Base-by-base conservation (phyloP, 371 early-diverging fungal genomes). In the Mucor circinelloides region DNA sequence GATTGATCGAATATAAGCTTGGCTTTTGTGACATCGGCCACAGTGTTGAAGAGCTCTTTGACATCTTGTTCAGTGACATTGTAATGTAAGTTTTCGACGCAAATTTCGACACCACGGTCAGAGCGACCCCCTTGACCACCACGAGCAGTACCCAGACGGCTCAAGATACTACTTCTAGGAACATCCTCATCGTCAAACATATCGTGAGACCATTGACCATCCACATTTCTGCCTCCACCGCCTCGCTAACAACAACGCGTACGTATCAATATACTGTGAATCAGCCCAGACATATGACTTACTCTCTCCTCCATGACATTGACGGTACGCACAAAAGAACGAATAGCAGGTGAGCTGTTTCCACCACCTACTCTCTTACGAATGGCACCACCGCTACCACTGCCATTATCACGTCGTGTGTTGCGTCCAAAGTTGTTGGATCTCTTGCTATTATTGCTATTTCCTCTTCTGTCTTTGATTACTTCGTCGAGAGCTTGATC, bases 401-500 rank as follows among this genome's bases (percentile, higher is more conserved):
- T 21, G 38, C 32, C 50, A 13, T 21, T 12, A 40, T 50, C 61
- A 28, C 68, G 55, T 64, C 64, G 57, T 31, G 30, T 44, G 19
- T 28, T 23, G 12, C 58, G 50, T 38, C 40, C 12, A 59, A 44
- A 30, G 5, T 32, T 32, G 15, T 10, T 57, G 25, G 34, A 23
- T 58, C 59, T 62, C 36, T 68, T 59, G 21, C 28, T 59, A 32
- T 57, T 25, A 34, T 23, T 27, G 34, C 9, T 55, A 6, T 64
- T 73, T 52, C 68, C 71, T 38, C 61, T 80, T 50, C 77, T 69
- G 17, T 73, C 73, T 60, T 69, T 77, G 57, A 85, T 85, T 30
- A 81, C 84, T 56, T 87, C 84, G 46, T 85, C 87, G 40, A 87
- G 79, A 48, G 85, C 83, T 59, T 70, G 69, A 65, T 85, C 83